These are phyloP conservation scores for Yamadazyma aaseri DNA, from an alignment of 1,139 yeast species.

Conservation along the genomic window DNA sequence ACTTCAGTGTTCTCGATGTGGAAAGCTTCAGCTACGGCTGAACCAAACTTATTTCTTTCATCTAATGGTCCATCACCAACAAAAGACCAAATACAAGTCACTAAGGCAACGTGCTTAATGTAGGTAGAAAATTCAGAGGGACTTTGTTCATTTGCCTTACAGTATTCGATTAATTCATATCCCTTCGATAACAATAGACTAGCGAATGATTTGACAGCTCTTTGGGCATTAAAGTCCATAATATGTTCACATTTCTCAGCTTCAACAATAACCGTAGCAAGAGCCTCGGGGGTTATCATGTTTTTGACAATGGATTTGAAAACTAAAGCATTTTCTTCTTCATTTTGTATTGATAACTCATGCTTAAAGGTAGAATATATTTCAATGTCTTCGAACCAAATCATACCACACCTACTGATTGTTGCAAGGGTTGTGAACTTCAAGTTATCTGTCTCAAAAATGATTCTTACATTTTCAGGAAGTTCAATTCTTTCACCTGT, in stretches of 20 bases:
- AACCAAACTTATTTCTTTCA: conserved; percentile 42
- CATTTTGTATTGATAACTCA: conserved; percentile 5
- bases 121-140: conserved; percentile 5
- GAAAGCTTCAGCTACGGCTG: conserved; percentile 10
- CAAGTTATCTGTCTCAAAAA: conserved; percentile 77
- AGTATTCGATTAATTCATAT: conserved; percentile 17
- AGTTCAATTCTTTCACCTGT: conserved; percentile 81
- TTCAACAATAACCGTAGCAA: conserved; percentile 2
- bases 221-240: conserved; percentile 46
- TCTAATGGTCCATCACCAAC: conserved; percentile 54
- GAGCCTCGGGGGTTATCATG: background rate
- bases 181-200: conserved; percentile 27
- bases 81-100: conserved; percentile 66
- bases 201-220: conserved; percentile 40
- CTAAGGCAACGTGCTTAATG: conserved; percentile 30
- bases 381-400: conserved; percentile 55
- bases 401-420: conserved; percentile 87
- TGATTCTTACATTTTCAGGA: conserved; percentile 60
- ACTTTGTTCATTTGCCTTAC: conserved; percentile 8
- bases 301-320: background rate
- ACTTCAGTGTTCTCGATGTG: conserved; percentile 8
- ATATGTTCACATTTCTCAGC: conserved; percentile 38
- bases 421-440: conserved; percentile 84
- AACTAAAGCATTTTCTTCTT: background rate
- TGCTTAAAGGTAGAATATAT: conserved; percentile 19